Evolutionary conservation across 129 eudicot species (phyloP).

Genomic region (Flaveria ramosissima): DNA sequence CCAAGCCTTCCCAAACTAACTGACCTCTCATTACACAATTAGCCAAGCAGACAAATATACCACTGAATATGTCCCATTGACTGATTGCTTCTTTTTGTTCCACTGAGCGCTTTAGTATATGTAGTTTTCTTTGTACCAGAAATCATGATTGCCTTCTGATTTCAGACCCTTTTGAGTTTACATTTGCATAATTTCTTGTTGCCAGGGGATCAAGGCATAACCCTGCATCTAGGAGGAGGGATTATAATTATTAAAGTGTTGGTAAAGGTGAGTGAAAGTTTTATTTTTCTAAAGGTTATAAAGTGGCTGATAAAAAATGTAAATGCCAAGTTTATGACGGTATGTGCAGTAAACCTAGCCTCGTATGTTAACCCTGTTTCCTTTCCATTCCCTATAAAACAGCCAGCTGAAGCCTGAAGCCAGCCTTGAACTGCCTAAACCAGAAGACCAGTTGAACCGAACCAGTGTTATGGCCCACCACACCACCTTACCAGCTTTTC

Average conservation of each 20-base stretch:
- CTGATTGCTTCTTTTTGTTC: neutral
- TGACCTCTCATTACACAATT: constrained; percentile 3
- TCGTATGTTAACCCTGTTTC: constrained; percentile 66
- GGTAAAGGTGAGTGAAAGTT: constrained; percentile 52
- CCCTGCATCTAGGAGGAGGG: constrained; percentile 66
- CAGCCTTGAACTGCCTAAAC: constrained; percentile 77
- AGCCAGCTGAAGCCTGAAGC: constrained; percentile 95
- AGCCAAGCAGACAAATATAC: neutral
- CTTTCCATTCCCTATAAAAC: constrained; percentile 74
- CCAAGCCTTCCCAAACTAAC: constrained; percentile 9
- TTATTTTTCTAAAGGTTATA: constrained; percentile 16
- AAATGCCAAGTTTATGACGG: constrained; percentile 30
- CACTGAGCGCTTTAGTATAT: neutral
- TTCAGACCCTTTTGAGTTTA: constrained; percentile 9
- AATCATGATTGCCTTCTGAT: constrained; percentile 1
- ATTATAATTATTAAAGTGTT: constrained; percentile 64
- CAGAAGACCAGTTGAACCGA: constrained; percentile 93
- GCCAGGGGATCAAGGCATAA: constrained; percentile 75
- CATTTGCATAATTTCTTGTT: constrained; percentile 26
- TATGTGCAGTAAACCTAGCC: constrained; percentile 46
- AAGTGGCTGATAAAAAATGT: constrained; percentile 20
- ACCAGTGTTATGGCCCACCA: constrained; percentile 70
- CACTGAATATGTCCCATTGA: neutral
- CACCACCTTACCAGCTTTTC: constrained; percentile 36
- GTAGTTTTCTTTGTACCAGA: neutral